Base-by-base conservation (phyloP, 805 yeast species). In the Starmerella vitae region DNA sequence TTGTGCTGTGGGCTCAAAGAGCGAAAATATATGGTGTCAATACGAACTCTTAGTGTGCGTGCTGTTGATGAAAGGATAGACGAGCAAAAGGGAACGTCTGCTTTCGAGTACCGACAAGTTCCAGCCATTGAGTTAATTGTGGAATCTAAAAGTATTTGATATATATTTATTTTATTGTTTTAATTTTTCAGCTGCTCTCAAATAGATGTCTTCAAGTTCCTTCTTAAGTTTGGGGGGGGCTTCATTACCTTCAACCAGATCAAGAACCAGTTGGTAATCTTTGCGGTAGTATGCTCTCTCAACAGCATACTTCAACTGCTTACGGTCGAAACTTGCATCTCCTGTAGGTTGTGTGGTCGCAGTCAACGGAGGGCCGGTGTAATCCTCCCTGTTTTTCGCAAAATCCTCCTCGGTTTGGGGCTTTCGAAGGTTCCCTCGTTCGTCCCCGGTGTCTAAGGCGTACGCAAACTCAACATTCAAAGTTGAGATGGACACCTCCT, bases 401-500 rank as follows among this genome's bases (percentile, higher is more conserved):
- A 61, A 84, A 41, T 71, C 79, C 38, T 76, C 86, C 30, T 72
- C 74, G 0, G 78, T 52, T 53, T 84, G 95, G 0, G 75, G 76
- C 50, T 79, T 82, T 30, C 94, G 67, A 20, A 66, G 56, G 39
- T 66, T 68, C 26, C 25, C 15, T 10, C 18, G 13, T 3, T 56
- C 52, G 39, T 65, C 39, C 15, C 25, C 32, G 8, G 15, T 20
- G 3, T 14, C 20, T 13, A 17, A n/a, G 3, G 30, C 13, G 12
- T 19, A 12, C 13, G 49, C 30, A 34, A 49, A 49, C 36, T 39
- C 47, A 18, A 51, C 49, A 2, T 19, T 24, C 13, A 45, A 60
- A 0, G 82, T 81, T 17, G 70, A 70, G 48, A 78, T 72, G 47
- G 73, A 68, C 39, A 78, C 74, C 57, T 86, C 96, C 55, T 80